phyloP scores from a whole-genome alignment of 1,284 basidiomycete species.

The Golubevia pallescens region DNA sequence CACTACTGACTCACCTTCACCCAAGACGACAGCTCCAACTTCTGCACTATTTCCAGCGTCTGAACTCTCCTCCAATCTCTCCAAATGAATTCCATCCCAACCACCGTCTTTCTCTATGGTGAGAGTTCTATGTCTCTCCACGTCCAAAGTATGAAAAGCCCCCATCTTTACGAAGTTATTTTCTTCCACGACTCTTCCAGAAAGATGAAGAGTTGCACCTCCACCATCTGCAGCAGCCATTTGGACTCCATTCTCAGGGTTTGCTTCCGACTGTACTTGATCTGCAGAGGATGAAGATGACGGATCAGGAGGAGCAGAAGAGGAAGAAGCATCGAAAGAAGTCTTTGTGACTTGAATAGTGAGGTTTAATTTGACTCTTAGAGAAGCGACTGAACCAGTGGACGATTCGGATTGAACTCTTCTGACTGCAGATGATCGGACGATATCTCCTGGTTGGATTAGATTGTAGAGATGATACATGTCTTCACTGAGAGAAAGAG shows the following conservation, averaged over 20 bases:
- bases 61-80: constrained; percentile 83
- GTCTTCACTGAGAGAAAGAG: constrained; percentile 42
- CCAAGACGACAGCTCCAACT: constrained; percentile 92
- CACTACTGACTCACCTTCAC: constrained; percentile 69
- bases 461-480: constrained; percentile 64
- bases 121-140: constrained; percentile 90
- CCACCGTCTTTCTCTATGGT: constrained; percentile 80
- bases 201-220: constrained; percentile 78
- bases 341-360: constrained; percentile 57
- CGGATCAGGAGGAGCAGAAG: constrained; percentile 43
- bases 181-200: constrained; percentile 86
- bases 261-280: neutral
- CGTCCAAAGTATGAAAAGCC: constrained; percentile 91
- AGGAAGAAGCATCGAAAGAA: constrained; percentile 48
- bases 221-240: neutral
- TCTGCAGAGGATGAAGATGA: constrained; percentile 22
- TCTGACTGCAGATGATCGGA: constrained; percentile 55
- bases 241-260: neutral
- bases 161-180: constrained; percentile 91
- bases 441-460: constrained; percentile 56
- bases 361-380: constrained; percentile 53
- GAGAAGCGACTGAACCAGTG: constrained; percentile 62
- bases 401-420: constrained; percentile 56
- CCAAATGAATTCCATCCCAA: constrained; percentile 89
- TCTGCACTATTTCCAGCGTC: constrained; percentile 92